Evolutionary conservation across 2,329 filamentous ascomycete genomes (phyloP).

Genomic region (Aspergillus ibericus): DNA sequence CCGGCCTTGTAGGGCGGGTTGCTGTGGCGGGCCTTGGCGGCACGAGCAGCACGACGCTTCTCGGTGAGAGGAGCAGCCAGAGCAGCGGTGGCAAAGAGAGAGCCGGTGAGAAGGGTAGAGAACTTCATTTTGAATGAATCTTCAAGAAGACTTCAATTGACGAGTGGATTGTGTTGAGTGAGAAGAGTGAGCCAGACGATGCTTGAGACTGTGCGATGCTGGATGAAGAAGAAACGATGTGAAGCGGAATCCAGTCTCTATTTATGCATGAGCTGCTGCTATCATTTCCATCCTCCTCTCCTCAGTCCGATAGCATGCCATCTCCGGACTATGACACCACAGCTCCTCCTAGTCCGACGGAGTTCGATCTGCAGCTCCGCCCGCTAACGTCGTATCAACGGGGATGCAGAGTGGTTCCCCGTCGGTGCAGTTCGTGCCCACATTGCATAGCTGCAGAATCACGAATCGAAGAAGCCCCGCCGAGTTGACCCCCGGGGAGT

Average conservation of each 20-base stretch:
- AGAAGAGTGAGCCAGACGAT: neutral
- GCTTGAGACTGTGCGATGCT: conserved; percentile 8
- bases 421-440: neutral
- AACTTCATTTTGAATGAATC: conserved; percentile 49
- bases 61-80: conserved; percentile 50
- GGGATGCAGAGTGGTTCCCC: conserved; percentile 1
- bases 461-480: neutral
- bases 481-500: neutral
- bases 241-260: neutral
- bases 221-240: neutral
- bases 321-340: conserved; percentile 1
- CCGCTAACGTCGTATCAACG: neutral
- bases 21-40: conserved; percentile 24
- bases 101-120: conserved; percentile 37
- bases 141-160: neutral
- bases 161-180: neutral
- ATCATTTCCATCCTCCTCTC: neutral
- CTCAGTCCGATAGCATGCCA: neutral
- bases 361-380: neutral
- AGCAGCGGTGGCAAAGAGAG: conserved; percentile 44
- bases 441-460: neutral
- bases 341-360: neutral
- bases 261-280: neutral
- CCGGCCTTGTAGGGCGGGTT: conserved; percentile 32
- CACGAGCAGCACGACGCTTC: conserved; percentile 37